Evolutionary conservation across 2,329 filamentous ascomycete genomes (phyloP), one percentile per base, ranked within the genome.

Genomic region (Stylonectria norvegica): DNA sequence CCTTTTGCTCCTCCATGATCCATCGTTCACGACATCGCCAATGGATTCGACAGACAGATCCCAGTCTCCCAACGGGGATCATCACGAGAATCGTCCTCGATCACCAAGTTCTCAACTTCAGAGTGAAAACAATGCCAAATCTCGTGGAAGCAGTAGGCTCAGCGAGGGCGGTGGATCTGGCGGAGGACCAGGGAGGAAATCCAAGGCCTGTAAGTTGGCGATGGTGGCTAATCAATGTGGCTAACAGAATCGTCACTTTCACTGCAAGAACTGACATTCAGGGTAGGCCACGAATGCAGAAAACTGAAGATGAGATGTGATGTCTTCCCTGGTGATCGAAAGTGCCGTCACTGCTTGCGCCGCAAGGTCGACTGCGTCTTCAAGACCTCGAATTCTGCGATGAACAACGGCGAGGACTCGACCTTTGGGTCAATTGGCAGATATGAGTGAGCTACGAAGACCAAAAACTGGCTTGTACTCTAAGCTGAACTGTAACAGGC

Each of bases 241-340:
- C 22, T 7, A 25, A 30, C 27, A 14, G 8, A 10, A 10, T 15
- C 6, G 15, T 6, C 27, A 10, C 12, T 12, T 12, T 25, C 8
- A 8, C 8, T 6, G 14, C 27, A 30, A 15, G 14, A 5, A 5
- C 19, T 40, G 15, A 42, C 28, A 5, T 5, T 9, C 17, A 8
- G 14, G 17, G 4, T 10, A 49, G 46, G 46, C 10, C 27, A 40
- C 11, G 43, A 49, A 23, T 49, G 46, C 12, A 40, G 38, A 15
- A 49, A 49, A 15, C 14, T 49, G 7, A 49, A 49, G 36, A 49
- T 49, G 37, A 36, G 36, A 43, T 49, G 46, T 14, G 43, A 49
- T 19, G 33, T 43, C 22, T 46, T 43, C 20, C 43, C 46, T 4
- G 46, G 43, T 3, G 46, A 49, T 28, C 34, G 40, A 5, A 46